Evolutionary conservation across 306 rosid species (phyloP).

Genomic region (Corylus avellana): DNA sequence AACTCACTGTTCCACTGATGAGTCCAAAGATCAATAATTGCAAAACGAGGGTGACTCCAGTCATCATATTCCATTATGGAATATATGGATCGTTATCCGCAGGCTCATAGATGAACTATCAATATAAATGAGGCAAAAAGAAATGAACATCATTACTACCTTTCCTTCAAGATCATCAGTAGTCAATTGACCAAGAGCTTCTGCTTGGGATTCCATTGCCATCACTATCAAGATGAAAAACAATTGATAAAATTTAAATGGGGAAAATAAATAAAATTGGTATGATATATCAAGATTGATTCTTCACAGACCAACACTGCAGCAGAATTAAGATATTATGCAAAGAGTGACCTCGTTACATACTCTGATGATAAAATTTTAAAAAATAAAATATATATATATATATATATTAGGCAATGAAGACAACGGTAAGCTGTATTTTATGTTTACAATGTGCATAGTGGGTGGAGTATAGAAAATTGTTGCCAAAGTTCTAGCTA

Average conservation of each 20-base stretch:
- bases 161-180: slow-evolving; percentile 89
- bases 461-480: too few species aligned
- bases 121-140: background rate
- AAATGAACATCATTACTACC: slow-evolving; percentile 42
- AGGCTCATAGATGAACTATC: too few species aligned
- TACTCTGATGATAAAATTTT: background rate
- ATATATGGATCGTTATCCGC: too few species aligned
- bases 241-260: slow-evolving; percentile 16
- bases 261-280: slow-evolving; percentile 3
- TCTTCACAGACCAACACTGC: slow-evolving; percentile 5
- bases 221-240: slow-evolving; percentile 51
- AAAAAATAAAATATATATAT: too few species aligned
- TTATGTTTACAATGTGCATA: too few species aligned
- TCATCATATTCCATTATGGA: too few species aligned
- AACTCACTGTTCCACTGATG: too few species aligned
- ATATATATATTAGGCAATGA: background rate
- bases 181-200: slow-evolving; percentile 94
- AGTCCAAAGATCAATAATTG: too few species aligned
- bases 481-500: too few species aligned
- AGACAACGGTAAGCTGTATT: background rate
- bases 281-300: background rate
- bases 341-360: background rate
- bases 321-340: slow-evolving; percentile 10
- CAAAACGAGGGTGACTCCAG: too few species aligned
- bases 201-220: slow-evolving; percentile 97